Percentiles rank a stretch among this genome's conserved stretches.
Evolutionary conservation across 768 basidiomycete genomes (phyloP).

Genomic region (Neoboletus brunneissimus): DNA sequence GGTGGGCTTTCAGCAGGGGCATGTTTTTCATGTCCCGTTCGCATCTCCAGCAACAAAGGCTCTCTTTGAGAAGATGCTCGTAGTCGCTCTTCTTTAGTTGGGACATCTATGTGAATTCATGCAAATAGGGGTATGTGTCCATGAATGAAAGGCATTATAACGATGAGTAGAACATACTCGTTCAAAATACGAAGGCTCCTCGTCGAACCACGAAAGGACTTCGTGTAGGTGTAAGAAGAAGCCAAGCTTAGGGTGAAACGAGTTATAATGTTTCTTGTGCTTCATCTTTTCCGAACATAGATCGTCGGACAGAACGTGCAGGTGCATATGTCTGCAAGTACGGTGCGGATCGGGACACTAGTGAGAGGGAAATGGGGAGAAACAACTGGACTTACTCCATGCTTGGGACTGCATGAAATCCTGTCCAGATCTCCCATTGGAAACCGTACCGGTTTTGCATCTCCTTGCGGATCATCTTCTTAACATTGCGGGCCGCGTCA

Average conservation of each 20-base stretch:
- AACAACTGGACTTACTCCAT: constrained; percentile 62
- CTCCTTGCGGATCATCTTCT: constrained; percentile 68
- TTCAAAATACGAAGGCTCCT: constrained; percentile 51
- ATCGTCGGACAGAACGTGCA: constrained; percentile 85
- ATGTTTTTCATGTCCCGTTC: constrained; percentile 62
- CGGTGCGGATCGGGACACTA: background rate
- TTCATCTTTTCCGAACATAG: constrained; percentile 68
- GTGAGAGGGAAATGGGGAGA: background rate
- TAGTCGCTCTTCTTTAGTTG: constrained; percentile 50
- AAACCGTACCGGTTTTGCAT: constrained; percentile 75
- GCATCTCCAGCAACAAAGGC: constrained; percentile 71
- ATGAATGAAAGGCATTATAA: background rate
- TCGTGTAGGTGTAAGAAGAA: constrained; percentile 80
- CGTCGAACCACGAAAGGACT: constrained; percentile 80
- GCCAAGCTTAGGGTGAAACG: constrained; percentile 79
- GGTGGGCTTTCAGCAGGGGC: constrained; percentile 69
- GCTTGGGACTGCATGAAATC: constrained; percentile 84
- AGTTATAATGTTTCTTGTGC: constrained; percentile 88
- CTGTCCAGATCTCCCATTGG: constrained; percentile 73
- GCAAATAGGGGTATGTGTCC: background rate
- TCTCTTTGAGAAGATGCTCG: constrained; percentile 65
- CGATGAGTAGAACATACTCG: constrained; percentile 38
- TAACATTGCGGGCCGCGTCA: constrained; percentile 54
- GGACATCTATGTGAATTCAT: constrained; percentile 43
- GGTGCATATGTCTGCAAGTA: constrained; percentile 64